Base-by-base conservation (phyloP, 2,329 filamentous ascomycete genomes). In the Tolypocladium cylindrosporum region DNA sequence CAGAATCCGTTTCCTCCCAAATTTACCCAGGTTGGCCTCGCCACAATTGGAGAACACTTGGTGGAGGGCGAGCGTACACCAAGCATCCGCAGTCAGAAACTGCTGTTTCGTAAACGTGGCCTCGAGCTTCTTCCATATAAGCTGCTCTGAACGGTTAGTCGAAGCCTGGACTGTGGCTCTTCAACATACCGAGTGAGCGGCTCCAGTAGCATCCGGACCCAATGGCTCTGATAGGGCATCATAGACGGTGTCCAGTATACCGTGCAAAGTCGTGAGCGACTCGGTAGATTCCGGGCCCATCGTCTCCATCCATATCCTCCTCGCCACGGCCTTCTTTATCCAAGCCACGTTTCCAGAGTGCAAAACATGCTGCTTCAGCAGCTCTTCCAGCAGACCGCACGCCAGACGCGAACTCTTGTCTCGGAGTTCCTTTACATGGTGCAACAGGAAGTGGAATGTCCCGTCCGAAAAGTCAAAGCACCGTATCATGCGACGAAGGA, bases 61-160 rank as follows among this genome's bases (percentile, higher is more conserved):
- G 65, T 91, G 86, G 14, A 88, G 75, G 0, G 88, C 86, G 21
- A 91, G 68, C 9, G 71, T 77, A 64, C 90, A 95, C 91, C 90
- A 97, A 55, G 75, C 72, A 61, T 87, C 81, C 1, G 87, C 81
- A 16, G 76, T 62, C 2, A 77, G 74, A 57, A 80, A 81, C 19
- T 83, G 72, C 1, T 78, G 74, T 39, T 81, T 77, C 1, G 72
- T 72, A 61, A 82, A 84, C 16, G 77, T 75, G 1, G 76, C 71
- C 56, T 91, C 88, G n/a, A 89, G 77, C 34, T 79, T 82, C 71
- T 91, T 94, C 91, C 91, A 97, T 4, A 96, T 73, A 4, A 96
- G 71, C 88, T 93, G 14, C 36, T 19, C 60, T 13, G 27, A 50
- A 11, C 36, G 61, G 66, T 66, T 37, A 66, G 61, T 42, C 8